Percentiles rank a stretch among this genome's conserved stretches.
phyloP scores from a whole-genome alignment of 225 moss, liverwort and hornwort genomes.

The Pseudoscleropodium purum region DNA sequence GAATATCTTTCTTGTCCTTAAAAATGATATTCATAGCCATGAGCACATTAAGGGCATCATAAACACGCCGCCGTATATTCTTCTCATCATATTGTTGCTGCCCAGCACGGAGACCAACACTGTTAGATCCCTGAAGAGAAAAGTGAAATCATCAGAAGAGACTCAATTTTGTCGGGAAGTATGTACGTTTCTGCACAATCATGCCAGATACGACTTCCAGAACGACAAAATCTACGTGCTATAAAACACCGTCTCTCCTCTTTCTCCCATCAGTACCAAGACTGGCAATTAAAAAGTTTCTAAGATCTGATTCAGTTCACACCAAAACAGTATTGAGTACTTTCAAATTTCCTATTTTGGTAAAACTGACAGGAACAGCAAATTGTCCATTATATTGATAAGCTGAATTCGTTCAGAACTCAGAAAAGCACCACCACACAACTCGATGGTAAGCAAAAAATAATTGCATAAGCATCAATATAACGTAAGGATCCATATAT shows the following conservation, averaged over 20 bases:
- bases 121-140: slow-evolving; percentile 42
- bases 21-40: slow-evolving; percentile 99
- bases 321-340: background rate
- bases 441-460: background rate
- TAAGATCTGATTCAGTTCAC: background rate
- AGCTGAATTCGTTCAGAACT: background rate
- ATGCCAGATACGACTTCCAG: background rate
- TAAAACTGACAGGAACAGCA: background rate
- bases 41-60: slow-evolving; percentile 96
- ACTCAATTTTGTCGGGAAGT: background rate
- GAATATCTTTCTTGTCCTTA: slow-evolving; percentile 96
- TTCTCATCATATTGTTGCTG: slow-evolving; percentile 99
- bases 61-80: slow-evolving; percentile 91
- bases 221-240: background rate
- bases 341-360: background rate
- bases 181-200: background rate
- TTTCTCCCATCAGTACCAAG: background rate
- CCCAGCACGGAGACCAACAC: slow-evolving; percentile 32
- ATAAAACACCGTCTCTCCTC: background rate
- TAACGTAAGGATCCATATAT: background rate
- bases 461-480: background rate
- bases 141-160: slow-evolving; percentile 18
- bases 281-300: background rate
- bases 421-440: background rate
- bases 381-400: background rate